Evolutionary conservation across 345 rosid species (phyloP).

Genomic region (Cardamine occulta): DNA sequence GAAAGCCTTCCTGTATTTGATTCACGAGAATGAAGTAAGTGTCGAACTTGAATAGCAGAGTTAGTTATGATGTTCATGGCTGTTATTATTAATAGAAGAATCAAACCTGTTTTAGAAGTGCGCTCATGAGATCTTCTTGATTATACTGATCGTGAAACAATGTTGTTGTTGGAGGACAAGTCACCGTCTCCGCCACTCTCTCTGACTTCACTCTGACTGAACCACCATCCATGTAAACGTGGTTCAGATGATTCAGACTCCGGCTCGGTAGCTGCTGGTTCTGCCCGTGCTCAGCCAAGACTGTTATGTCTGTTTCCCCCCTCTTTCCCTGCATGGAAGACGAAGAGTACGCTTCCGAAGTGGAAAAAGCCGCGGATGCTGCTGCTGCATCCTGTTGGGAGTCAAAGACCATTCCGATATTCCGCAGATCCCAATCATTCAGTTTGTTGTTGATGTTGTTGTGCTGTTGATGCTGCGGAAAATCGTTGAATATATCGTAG

Average conservation of each 20-base stretch:
- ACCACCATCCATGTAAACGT: constrained; percentile 29
- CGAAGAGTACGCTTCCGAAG: constrained; percentile 61
- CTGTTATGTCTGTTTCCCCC: constrained; percentile 46
- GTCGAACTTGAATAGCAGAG: background rate
- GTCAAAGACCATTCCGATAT: constrained; percentile 59
- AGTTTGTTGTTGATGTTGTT: constrained; percentile 44
- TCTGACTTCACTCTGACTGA: constrained; percentile 72
- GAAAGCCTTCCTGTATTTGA: constrained; percentile 64
- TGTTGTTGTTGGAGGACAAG: constrained; percentile 40
- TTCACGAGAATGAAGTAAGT: background rate
- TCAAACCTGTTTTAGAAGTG: constrained; percentile 77
- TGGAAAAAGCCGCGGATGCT: constrained; percentile 43
- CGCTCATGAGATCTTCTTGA: constrained; percentile 93
- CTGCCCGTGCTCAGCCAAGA: constrained; percentile 15
- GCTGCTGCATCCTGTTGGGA: constrained; percentile 55
- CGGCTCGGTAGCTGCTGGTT: constrained; percentile 14
- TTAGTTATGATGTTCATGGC: background rate
- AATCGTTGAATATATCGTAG: constrained; percentile 62
- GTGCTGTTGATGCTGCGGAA: constrained; percentile 55
- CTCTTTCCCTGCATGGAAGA: constrained; percentile 44
- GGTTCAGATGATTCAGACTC: constrained; percentile 31
- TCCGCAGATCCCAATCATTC: constrained; percentile 69
- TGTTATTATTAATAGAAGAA: background rate
- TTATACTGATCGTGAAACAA: constrained; percentile 61
- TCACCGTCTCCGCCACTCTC: constrained; percentile 53